Evolutionary conservation across 345 rosid genomes (phyloP).

Genomic region (Salix brachista): DNA sequence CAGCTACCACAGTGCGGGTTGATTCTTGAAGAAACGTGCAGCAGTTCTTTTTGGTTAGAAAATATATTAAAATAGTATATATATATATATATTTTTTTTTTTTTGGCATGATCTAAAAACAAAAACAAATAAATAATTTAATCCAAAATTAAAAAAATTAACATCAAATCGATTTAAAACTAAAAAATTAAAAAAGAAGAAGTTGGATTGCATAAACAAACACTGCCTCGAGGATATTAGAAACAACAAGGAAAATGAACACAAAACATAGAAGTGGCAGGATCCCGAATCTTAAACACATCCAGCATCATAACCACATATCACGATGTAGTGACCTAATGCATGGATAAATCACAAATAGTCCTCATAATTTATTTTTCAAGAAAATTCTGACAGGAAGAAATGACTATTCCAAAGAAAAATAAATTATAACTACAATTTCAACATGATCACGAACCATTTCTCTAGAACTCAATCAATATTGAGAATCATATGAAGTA

Average conservation of each 20-base stretch:
- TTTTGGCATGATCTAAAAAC: too few relatives aligned
- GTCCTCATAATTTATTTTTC: background rate
- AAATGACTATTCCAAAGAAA: background rate
- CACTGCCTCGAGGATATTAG: background rate
- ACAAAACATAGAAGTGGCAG: conserved; percentile 79
- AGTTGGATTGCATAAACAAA: too few relatives aligned
- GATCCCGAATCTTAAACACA: conserved; percentile 97
- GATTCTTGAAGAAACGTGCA: background rate
- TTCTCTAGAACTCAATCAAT: background rate
- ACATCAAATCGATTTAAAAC: too few relatives aligned
- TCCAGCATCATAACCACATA: conserved; percentile 87
- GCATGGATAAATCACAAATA: background rate
- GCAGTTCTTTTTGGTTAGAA: too few relatives aligned
- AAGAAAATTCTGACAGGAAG: background rate
- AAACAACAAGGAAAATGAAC: conserved; percentile 1
- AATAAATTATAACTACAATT: background rate
- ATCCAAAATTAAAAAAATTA: too few relatives aligned
- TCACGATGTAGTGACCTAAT: conserved; percentile 83
- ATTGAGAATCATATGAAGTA: background rate
- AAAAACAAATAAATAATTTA: too few relatives aligned
- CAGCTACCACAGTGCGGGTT: background rate
- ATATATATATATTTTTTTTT: too few relatives aligned
- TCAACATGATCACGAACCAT: background rate
- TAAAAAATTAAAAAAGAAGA: too few relatives aligned
- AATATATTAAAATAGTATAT: too few relatives aligned